These are phyloP conservation scores for Pythium monospermum DNA, from an alignment of 352 stramenopile species.

Conservation along the genomic window DNA sequence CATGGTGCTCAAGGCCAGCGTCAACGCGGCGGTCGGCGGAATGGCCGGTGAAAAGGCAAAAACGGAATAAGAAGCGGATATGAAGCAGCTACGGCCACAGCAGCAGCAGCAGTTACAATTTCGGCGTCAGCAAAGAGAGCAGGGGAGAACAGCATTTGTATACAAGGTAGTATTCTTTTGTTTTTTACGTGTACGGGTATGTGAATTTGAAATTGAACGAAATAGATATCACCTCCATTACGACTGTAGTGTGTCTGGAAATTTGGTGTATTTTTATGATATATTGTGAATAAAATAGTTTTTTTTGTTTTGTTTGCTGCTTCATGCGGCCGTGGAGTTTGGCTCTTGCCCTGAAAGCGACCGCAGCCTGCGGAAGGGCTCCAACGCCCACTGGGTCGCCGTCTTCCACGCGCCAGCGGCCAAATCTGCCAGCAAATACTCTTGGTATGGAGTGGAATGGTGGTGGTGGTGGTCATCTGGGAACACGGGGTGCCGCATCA, in stretches of 20 bases:
- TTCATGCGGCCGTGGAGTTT: constrained; percentile 11
- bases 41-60: constrained; percentile 46
- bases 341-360: constrained; percentile 22
- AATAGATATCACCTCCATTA: too few species aligned
- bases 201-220: too few species aligned
- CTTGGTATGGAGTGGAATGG: too few species aligned
- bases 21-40: constrained; percentile 41
- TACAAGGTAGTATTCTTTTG: too few species aligned
- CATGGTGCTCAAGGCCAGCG: constrained; percentile 57
- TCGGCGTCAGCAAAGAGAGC: neutral
- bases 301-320: too few species aligned
- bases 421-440: constrained; percentile 48
- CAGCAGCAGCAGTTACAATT: neutral
- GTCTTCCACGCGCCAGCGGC: constrained; percentile 43
- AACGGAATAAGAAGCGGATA: constrained; percentile 38
- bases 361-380: constrained; percentile 20
- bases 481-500: constrained; percentile 42
- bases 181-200: too few species aligned
- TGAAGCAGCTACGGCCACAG: neutral
- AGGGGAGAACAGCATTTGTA: too few species aligned
- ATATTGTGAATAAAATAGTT: too few species aligned
- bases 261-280: too few species aligned
- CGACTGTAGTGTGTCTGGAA: too few species aligned
- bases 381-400: constrained; percentile 24
- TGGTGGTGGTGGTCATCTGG: constrained; percentile 18